Evolutionary conservation across 2,329 filamentous ascomycete genomes (phyloP), one percentile per base, ranked within the genome.

Genomic region (Huntiella abstrusa): DNA sequence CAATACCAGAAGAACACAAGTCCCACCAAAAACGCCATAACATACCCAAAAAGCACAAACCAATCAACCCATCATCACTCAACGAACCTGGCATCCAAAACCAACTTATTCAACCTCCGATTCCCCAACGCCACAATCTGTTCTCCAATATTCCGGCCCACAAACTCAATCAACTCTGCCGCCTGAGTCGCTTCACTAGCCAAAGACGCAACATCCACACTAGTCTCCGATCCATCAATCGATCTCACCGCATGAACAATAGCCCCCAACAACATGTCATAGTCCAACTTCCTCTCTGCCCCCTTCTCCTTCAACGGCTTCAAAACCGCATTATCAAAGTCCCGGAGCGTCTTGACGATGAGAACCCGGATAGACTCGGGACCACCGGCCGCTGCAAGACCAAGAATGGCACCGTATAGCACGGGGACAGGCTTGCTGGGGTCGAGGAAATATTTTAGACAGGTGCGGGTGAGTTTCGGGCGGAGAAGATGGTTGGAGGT

Each of bases 401-500:
- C 88, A 28, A 78, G 73, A 16, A 98, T 71, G 5, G 88, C 85
- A 39, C 91, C 91, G 58, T 91, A 98, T 56, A 94, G 83, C 1
- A 88, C 80, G 1, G 83, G 77, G 0, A 86, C 73, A 0, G 86
- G 78, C 57, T 87, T 85, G 38, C 78, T 76, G 0, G 85, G 83
- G 56, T 95, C 87, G 28, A 98, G 72, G 60, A 95, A 88, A 55
- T 82, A 78, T 63, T 94, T 94, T 33, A 96, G 72, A 56, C 86
- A 95, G 0, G 87, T 91, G n/a, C 91, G 75, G 3, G 86, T 87
- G 28, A 98, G 78, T 52, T 92, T 83, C 2, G 87, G 80, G 48
- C 86, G 84, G 19, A 96, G 73, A 11, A 85, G 80, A 38, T 82
- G 77, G 49, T 87, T 93, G 4, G 78, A 80, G 19, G 77, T 71